phyloP scores from a whole-genome alignment of 352 stramenopile genomes.

The Phytophthora podocarpi region DNA sequence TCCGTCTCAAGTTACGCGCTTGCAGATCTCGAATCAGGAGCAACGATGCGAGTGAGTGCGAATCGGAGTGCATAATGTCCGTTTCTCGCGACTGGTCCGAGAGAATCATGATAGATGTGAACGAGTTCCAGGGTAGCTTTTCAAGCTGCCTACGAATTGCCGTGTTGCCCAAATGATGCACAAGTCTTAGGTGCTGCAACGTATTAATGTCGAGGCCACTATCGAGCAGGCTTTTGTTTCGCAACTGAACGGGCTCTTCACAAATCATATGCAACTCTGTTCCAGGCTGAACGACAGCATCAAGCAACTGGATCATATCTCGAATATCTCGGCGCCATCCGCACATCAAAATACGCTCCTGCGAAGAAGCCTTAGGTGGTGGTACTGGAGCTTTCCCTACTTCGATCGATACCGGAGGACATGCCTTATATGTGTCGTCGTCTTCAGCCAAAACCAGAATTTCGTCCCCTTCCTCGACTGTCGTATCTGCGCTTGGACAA shows the following conservation, averaged over 20 bases:
- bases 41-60: conserved; percentile 81
- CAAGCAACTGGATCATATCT: conserved; percentile 87
- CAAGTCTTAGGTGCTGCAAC: conserved; percentile 59
- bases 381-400: conserved; percentile 36
- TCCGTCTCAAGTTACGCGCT: conserved; percentile 1
- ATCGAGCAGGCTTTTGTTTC: conserved; percentile 65
- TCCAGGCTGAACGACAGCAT: conserved; percentile 62
- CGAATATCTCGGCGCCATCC: conserved; percentile 90
- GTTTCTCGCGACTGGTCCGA: conserved; percentile 70
- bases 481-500: conserved; percentile 41
- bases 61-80: conserved; percentile 90
- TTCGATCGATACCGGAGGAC: conserved; percentile 45
- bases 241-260: conserved; percentile 65
- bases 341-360: conserved; percentile 85
- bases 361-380: conserved; percentile 19
- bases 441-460: conserved; percentile 89
- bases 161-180: conserved; percentile 83
- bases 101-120: conserved; percentile 88
- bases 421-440: conserved; percentile 86
- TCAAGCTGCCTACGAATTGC: conserved; percentile 79
- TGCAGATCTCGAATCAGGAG: conserved; percentile 88
- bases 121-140: conserved; percentile 59
- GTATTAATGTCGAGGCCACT: conserved; percentile 55
- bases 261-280: conserved; percentile 88
- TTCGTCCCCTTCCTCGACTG: conserved; percentile 59